phyloP scores from a whole-genome alignment of 2,329 filamentous ascomycete species.

The Gliomastix tumulicola region DNA sequence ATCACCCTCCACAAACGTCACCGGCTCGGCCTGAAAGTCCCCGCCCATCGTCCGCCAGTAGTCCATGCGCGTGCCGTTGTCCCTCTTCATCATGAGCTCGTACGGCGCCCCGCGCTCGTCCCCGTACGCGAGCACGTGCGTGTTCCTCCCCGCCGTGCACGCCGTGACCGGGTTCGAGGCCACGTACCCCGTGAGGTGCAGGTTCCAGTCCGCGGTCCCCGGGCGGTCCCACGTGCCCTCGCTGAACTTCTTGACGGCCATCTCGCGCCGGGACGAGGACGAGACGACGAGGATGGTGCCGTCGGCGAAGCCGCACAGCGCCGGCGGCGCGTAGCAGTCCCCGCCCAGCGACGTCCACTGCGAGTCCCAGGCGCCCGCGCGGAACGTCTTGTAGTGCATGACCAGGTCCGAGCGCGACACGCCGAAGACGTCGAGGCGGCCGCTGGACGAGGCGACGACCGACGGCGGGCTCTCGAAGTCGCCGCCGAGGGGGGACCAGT shows the following conservation, averaged over 20 bases:
- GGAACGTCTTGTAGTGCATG: not conserved
- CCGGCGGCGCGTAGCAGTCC: not conserved
- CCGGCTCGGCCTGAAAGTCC: conserved; percentile 2
- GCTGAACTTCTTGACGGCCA: not conserved
- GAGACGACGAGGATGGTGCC: not conserved
- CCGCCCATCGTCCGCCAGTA: not conserved
- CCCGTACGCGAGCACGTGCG: conserved; percentile 2
- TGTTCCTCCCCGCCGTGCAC: not conserved
- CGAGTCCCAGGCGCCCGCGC: not conserved
- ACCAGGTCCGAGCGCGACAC: not conserved
- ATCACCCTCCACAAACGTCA: not conserved
- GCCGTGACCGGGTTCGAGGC: not conserved
- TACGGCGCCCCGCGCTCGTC: not conserved
- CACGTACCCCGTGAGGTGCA: not conserved
- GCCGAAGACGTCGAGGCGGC: conserved; percentile 5
- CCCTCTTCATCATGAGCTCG: conserved; percentile 1
- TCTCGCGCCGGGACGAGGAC: not conserved
- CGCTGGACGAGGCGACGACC: not conserved
- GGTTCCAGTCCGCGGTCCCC: not conserved
- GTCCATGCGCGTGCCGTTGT: not conserved
- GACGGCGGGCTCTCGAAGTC: conserved; percentile 5
- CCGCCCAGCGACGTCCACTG: conserved; percentile 1
- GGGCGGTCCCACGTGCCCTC: not conserved
- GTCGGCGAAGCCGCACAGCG: not conserved
- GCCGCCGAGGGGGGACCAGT: conserved; percentile 2